Conservation (phyloP, 2,329 filamentous ascomycete genomes). For the Lojkania enalia region DNA sequence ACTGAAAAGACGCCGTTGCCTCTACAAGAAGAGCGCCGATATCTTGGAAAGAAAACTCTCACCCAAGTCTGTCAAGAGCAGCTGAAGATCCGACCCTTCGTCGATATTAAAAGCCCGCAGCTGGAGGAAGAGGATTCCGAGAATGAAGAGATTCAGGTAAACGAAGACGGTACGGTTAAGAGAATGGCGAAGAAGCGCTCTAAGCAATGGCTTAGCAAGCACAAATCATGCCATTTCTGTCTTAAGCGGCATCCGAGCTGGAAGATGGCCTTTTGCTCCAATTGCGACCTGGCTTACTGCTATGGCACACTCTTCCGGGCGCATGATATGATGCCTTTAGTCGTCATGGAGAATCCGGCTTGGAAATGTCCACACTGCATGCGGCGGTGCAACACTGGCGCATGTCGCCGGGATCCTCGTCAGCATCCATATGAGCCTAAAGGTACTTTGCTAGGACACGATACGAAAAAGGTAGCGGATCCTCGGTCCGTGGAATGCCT, state of each 20-base stretch:
- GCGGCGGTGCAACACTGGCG: conserved; percentile 83
- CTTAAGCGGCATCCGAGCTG: conserved; percentile 77
- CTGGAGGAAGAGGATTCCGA: conserved; percentile 50
- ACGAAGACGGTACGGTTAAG: conserved; percentile 65
- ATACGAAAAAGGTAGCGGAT: conserved; percentile 88
- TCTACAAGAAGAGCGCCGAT: conserved; percentile 69
- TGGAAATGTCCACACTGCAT: conserved; percentile 91
- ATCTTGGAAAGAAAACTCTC: conserved; percentile 73
- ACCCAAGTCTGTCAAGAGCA: conserved; percentile 96
- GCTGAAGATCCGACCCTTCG: conserved; percentile 76
- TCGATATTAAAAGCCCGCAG: conserved; percentile 71
- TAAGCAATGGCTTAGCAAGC: conserved; percentile 54
- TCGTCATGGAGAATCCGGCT: conserved; percentile 74
- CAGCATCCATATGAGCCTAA: conserved; percentile 83
- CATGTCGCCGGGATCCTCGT: conserved; percentile 70
- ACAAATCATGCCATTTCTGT: conserved; percentile 77
- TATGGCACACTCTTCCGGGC: conserved; percentile 91
- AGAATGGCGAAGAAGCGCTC: conserved; percentile 65
- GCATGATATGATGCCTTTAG: conserved; percentile 85
- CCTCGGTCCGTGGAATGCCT: conserved; percentile 86
- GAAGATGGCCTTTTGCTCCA: conserved; percentile 80
- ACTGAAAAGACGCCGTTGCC: conserved; percentile 68
- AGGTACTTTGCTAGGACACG: conserved; percentile 84
- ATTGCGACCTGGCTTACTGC: conserved; percentile 79
- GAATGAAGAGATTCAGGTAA: conserved; percentile 60